These are phyloP conservation scores for Sclerotinia spermophila DNA, from an alignment of 2,329 filamentous ascomycete genomes.

Conservation along the genomic window DNA sequence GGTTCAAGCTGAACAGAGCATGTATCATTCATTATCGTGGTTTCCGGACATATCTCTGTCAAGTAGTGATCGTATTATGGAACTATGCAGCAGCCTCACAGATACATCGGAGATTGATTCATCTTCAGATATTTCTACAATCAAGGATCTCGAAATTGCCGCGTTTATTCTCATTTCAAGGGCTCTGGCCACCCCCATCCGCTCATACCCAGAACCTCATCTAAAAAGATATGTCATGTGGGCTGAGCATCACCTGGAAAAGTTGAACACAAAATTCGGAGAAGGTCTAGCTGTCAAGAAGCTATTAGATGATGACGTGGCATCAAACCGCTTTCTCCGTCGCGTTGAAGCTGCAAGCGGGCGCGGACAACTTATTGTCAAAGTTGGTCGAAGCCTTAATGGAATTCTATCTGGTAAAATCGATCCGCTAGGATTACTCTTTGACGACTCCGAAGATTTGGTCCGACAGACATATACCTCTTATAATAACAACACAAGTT, in stretches of 20 bases:
- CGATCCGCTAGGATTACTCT: background rate
- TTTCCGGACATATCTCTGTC: background rate
- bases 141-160: background rate
- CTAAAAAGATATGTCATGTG: background rate
- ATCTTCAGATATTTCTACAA: background rate
- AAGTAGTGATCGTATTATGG: background rate
- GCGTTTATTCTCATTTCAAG: background rate
- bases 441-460: background rate
- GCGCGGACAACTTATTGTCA: background rate
- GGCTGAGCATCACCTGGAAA: background rate
- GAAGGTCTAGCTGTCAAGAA: background rate
- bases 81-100: background rate
- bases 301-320: background rate
- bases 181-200: background rate
- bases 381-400: background rate
- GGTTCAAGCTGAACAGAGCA: background rate
- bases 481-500: background rate
- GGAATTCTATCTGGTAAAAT: background rate
- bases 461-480: background rate
- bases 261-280: background rate
- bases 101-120: background rate
- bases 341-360: background rate
- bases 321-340: background rate
- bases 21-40: background rate
- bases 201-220: background rate